A percentile compares a stretch with the other conserved stretches of the same genome.
These are phyloP conservation scores for Diversispora eburnea DNA, from an alignment of 192 early-diverging fungal species.

Conservation along the genomic window DNA sequence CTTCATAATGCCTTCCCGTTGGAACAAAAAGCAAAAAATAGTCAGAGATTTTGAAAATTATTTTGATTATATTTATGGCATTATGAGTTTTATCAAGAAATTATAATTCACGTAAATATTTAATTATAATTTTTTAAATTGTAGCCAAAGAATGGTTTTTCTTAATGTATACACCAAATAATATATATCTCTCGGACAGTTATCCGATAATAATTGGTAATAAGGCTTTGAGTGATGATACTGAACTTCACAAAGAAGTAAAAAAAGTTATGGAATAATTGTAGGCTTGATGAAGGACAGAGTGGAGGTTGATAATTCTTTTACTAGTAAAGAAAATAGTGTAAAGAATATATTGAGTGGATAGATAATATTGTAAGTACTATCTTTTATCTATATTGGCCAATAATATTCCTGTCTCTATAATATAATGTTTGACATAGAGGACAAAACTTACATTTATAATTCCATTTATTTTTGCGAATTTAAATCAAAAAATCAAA, in stretches of 20 bases:
- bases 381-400: neutral
- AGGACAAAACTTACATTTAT: no score
- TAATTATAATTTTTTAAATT: neutral
- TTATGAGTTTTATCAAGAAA: neutral
- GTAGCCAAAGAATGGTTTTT: neutral
- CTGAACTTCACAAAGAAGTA: neutral
- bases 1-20: neutral
- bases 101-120: neutral
- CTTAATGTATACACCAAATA: neutral
- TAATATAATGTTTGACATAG: no score
- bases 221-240: neutral
- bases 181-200: neutral
- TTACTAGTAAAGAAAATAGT: neutral
- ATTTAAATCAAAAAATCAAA: no score
- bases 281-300: constrained; percentile 20
- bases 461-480: no score
- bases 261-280: constrained; percentile 17
- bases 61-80: constrained; percentile 1
- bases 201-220: neutral
- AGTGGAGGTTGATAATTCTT: neutral
- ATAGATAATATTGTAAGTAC: neutral
- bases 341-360: neutral
- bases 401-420: no score
- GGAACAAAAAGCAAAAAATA: neutral
- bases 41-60: neutral